phyloP scores from a whole-genome alignment of 1,139 yeast species.

The Blastobotrys aristatus region DNA sequence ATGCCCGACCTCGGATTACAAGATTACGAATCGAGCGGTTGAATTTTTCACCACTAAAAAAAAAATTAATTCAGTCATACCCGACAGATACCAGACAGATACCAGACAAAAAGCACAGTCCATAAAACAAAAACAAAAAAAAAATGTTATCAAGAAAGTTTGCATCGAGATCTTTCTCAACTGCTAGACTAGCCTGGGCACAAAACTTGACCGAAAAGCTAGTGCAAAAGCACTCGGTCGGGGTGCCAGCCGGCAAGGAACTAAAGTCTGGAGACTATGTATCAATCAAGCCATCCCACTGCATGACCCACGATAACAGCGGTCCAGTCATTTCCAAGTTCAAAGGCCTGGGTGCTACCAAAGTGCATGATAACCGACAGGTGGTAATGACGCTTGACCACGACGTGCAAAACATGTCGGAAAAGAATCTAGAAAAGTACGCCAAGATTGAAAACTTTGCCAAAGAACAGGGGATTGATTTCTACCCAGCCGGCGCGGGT shows the following conservation, averaged over 20 bases:
- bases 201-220: slow-evolving; percentile 94
- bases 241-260: slow-evolving; percentile 59
- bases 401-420: slow-evolving; percentile 91
- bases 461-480: slow-evolving; percentile 86
- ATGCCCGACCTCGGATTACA: no score
- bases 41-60: not conserved
- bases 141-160: slow-evolving; percentile 11
- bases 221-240: slow-evolving; percentile 89
- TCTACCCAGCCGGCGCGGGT: slow-evolving; percentile 98
- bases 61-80: not conserved
- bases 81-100: no score
- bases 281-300: slow-evolving; percentile 89
- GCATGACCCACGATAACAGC: slow-evolving; percentile 98
- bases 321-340: slow-evolving; percentile 99
- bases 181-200: slow-evolving; percentile 19
- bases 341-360: slow-evolving; percentile 87
- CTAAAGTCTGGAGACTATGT: slow-evolving; percentile 93
- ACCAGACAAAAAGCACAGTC: not conserved
- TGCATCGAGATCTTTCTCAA: slow-evolving; percentile 10
- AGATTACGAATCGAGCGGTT: no score
- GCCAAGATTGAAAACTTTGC: slow-evolving; percentile 85
- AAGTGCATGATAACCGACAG: slow-evolving; percentile 78
- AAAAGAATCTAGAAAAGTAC: slow-evolving; percentile 82
- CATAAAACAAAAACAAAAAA: not conserved
- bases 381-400: slow-evolving; percentile 95